These are phyloP conservation scores for Talaromyces rugulosus DNA, from an alignment of 2,329 filamentous ascomycete species.

Conservation along the genomic window DNA sequence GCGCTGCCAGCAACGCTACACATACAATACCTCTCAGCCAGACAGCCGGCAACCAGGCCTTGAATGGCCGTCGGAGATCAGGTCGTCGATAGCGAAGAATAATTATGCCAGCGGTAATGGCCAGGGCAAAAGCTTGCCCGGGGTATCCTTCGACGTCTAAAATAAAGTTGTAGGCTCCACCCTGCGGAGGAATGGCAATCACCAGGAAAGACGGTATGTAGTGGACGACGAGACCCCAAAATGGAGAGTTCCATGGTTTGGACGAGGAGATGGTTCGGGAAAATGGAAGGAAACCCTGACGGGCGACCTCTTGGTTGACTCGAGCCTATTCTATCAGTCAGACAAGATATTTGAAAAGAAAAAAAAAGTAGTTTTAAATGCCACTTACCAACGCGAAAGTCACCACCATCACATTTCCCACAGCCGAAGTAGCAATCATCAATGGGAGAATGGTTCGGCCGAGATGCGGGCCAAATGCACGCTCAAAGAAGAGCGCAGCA, in stretches of 20 bases:
- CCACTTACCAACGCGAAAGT: slow-evolving; percentile 60
- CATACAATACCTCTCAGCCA: slow-evolving; percentile 53
- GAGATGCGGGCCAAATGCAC: slow-evolving; percentile 56
- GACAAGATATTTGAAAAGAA: neutral
- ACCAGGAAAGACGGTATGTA: slow-evolving; percentile 65
- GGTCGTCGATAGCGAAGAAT: slow-evolving; percentile 58
- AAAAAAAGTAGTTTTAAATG: neutral
- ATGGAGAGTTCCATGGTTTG: slow-evolving; percentile 61
- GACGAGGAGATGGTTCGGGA: slow-evolving; percentile 59
- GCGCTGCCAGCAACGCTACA: slow-evolving; percentile 54
- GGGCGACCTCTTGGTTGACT: slow-evolving; percentile 67
- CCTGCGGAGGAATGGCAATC: slow-evolving; percentile 60
- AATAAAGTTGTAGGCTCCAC: slow-evolving; percentile 68
- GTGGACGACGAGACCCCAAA: slow-evolving; percentile 65
- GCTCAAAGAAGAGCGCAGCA: slow-evolving; percentile 63
- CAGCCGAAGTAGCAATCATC: slow-evolving; percentile 63
- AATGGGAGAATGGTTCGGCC: slow-evolving; percentile 58
- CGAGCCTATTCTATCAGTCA: slow-evolving; percentile 48
- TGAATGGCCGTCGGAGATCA: slow-evolving; percentile 60
- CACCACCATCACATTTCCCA: slow-evolving; percentile 70
- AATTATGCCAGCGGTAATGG: slow-evolving; percentile 55
- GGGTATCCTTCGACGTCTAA: slow-evolving; percentile 68
- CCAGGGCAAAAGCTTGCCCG: slow-evolving; percentile 57
- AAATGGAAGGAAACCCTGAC: slow-evolving; percentile 66
- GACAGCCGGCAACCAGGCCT: slow-evolving; percentile 60